Base-by-base conservation (phyloP, 2,329 filamentous ascomycete genomes). In the Hypoxylon sp. region DNA sequence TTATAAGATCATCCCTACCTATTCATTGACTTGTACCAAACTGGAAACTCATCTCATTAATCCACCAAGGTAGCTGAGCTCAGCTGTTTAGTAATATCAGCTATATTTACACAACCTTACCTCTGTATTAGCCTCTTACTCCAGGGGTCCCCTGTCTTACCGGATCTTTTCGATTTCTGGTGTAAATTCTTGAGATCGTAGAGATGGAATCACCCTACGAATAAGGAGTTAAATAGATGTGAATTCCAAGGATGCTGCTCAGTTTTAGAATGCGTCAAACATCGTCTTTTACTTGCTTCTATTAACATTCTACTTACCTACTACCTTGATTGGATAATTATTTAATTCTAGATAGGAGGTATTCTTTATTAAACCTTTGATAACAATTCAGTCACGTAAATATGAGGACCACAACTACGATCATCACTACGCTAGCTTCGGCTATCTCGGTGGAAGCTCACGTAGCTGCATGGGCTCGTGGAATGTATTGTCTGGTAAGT, bases 401-500 rank as follows among this genome's bases (percentile, higher is more conserved):
- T 8, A 70, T 70, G 68, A 68, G 57, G 44, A 39, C 50, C 26
- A 17, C 51, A 1, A 52, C 55, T 14, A 26, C 55, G 2, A 33
- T 64, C 37, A 11, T 68, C n/a, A 37, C 55, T 31, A 51, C 65
- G 3, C 46, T 71, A 24, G 46, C 51, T 6, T 61, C 54, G 29
- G 69, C 63, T 37, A 29, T 50, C 24, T 50, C 19, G 19, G 74
- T 74, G 35, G 68, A 75, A n/a, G 80, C 78, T 29, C 80, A 82
- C 58, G 77, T 76, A 10, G 80, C 78, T 1, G 79, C 79, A 10
- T 82, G 78, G 74, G 74, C 73, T 10, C 77, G 77, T 61, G 80
- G 81, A 46, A 82, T 82, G 80, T 82, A 81, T 73, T 82, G 81
- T 63, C 70, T 78, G 29, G 78, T 73, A 67, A 57, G 70, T 52